Conservation (phyloP, 768 basidiomycete genomes). For the Guyanaporus albipodus region DNA sequence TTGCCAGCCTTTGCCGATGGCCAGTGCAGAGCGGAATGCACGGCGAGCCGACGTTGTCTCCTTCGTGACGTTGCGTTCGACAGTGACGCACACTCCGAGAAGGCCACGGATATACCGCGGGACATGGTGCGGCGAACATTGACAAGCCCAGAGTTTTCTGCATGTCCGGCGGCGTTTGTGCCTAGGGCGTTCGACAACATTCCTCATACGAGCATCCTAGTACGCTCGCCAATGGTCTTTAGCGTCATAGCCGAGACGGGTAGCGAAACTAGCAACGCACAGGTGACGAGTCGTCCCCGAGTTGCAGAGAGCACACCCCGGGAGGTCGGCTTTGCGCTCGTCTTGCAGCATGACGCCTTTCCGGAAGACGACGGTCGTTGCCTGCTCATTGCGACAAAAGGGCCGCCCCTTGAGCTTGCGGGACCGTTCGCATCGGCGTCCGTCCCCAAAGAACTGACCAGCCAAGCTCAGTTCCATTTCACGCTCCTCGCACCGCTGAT, state of each 20-base stretch:
- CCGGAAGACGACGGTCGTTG: not conserved
- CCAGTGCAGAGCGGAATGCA: not conserved
- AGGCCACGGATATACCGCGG: constrained; percentile 7
- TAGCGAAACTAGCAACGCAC: constrained; percentile 9
- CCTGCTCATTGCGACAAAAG: constrained; percentile 20
- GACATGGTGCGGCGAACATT: constrained; percentile 11
- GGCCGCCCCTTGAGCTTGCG: too few relatives aligned
- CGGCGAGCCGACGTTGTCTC: constrained; percentile 8
- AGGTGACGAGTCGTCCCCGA: not conserved
- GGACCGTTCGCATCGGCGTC: not conserved
- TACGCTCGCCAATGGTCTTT: not conserved
- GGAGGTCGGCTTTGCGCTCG: constrained; percentile 15
- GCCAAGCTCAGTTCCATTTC: constrained; percentile 9
- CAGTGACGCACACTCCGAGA: not conserved
- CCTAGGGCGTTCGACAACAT: constrained; percentile 15
- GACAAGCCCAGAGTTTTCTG: not conserved
- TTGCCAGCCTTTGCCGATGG: constrained; percentile 2
- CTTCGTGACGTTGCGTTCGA: constrained; percentile 18
- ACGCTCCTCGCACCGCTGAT: constrained; percentile 9
- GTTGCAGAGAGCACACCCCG: not conserved
- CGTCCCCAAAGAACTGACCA: constrained; percentile 15
- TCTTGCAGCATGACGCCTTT: not conserved
- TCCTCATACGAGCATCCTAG: constrained; percentile 14
- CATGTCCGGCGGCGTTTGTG: constrained; percentile 4
- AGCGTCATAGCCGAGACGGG: constrained; percentile 1